Evolutionary conservation across 495 filamentous ascomycete species (phyloP).

Genomic region (Penicillium diatomitis): DNA sequence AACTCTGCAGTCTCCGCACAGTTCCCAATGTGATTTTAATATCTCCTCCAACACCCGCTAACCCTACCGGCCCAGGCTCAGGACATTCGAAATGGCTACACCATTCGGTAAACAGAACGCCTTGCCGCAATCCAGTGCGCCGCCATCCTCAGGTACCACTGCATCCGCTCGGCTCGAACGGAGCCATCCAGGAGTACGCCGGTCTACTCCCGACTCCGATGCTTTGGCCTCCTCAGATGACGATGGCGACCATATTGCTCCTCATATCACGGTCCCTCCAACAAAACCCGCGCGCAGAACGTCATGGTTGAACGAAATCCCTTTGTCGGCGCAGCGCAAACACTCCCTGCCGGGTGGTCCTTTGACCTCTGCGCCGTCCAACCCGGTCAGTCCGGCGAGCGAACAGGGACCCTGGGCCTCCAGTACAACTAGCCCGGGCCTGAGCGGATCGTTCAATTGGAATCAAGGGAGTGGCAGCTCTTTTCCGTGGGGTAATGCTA

Average conservation of each 20-base stretch:
- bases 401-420: slow-evolving; percentile 63
- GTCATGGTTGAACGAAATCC: slow-evolving; percentile 48
- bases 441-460: slow-evolving; percentile 48
- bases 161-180: slow-evolving; percentile 63
- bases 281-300: slow-evolving; percentile 40
- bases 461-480: slow-evolving; percentile 45
- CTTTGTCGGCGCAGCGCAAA: slow-evolving; percentile 36
- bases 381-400: slow-evolving; percentile 61
- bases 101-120: slow-evolving; percentile 23
- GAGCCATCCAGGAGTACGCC: slow-evolving; percentile 53
- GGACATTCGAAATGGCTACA: slow-evolving; percentile 24
- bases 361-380: slow-evolving; percentile 66
- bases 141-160: slow-evolving; percentile 25
- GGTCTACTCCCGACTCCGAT: slow-evolving; percentile 87
- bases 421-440: slow-evolving; percentile 32
- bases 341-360: slow-evolving; percentile 44
- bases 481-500: slow-evolving; percentile 67
- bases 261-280: slow-evolving; percentile 24
- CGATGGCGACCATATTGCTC: slow-evolving; percentile 51
- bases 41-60: no score
- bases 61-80: no score
- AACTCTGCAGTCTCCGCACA: no score
- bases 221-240: slow-evolving; percentile 90
- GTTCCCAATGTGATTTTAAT: no score
- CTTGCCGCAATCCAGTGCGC: slow-evolving; percentile 15